phyloP scores from a whole-genome alignment of 139 green algal species.

The Haematococcus lacustris region DNA sequence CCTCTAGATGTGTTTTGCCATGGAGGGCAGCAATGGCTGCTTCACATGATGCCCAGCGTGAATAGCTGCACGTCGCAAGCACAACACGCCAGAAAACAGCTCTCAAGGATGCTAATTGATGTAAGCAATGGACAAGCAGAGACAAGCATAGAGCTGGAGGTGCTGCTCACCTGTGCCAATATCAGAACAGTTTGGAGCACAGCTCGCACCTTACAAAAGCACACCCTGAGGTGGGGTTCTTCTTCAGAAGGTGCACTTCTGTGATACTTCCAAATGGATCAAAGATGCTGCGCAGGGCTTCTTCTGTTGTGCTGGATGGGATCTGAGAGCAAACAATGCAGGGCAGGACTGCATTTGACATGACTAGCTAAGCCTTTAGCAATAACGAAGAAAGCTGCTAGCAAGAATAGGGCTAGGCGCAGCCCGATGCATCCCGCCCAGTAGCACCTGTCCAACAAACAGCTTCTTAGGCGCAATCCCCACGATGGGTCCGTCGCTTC shows the following conservation, averaged over 20 bases:
- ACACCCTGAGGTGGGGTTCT: conserved; percentile 52
- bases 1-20: conserved; percentile 54
- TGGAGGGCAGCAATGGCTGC: conserved; percentile 65
- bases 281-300: conserved; percentile 62
- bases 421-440: conserved; percentile 3
- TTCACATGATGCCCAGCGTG: conserved; percentile 69
- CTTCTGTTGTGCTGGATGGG: conserved; percentile 45
- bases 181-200: no score
- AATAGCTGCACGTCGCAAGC: no score
- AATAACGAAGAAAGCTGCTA: no score
- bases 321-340: conserved; percentile 65
- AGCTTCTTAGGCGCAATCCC: conserved; percentile 79
- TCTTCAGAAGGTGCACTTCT: conserved; percentile 62
- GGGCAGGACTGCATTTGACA: no score
- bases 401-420: no score
- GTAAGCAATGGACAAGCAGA: no score
- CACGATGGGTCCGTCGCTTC: conserved; percentile 38
- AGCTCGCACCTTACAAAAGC: conserved; percentile 74
- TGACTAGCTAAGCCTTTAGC: no score
- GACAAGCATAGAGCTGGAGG: no score
- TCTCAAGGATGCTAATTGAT: no score
- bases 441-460: conserved; percentile 74
- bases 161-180: no score
- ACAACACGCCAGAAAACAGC: no score
- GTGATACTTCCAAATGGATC: conserved; percentile 66